These are phyloP conservation scores for Platanthera guangdongensis DNA, from an alignment of 106 monocot genomes.

Conservation along the genomic window DNA sequence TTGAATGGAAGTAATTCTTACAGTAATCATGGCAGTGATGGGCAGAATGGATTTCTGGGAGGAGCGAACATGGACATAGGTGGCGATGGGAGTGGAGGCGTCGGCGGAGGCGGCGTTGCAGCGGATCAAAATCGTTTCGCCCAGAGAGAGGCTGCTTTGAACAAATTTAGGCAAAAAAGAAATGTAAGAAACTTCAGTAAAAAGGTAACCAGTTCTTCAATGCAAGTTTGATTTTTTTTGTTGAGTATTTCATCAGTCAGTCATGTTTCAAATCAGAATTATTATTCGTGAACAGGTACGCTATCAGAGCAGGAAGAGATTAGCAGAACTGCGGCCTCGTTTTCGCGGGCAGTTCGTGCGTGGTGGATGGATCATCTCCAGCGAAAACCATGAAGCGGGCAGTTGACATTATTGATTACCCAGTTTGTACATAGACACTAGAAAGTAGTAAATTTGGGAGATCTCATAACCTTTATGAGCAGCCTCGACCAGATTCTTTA, in stretches of 20 bases:
- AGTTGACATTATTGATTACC: slow-evolving; percentile 8
- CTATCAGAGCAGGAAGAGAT: slow-evolving; percentile 78
- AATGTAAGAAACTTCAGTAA: slow-evolving; percentile 84
- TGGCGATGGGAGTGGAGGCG: slow-evolving; percentile 24
- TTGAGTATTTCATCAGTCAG: slow-evolving; percentile 1
- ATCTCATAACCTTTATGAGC: no score
- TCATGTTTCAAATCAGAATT: no score
- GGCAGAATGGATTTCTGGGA: slow-evolving; percentile 38
- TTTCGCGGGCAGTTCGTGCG: slow-evolving; percentile 81
- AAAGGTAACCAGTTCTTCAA: slow-evolving; percentile 43
- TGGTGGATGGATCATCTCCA: slow-evolving; percentile 5
- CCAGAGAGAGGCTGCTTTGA: slow-evolving; percentile 71
- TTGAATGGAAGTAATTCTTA: slow-evolving; percentile 53
- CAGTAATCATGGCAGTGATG: slow-evolving; percentile 62
- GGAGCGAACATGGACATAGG: slow-evolving; percentile 40
- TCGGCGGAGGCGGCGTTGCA: slow-evolving; percentile 45
- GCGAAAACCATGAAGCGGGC: slow-evolving; percentile 17
- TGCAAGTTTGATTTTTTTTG: neutral
- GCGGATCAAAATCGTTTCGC: slow-evolving; percentile 38
- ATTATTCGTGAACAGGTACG: slow-evolving; percentile 50
- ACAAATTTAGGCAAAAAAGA: slow-evolving; percentile 78
- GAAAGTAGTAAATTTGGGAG: no score
- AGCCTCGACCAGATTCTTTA: no score
- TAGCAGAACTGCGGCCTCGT: slow-evolving; percentile 87
- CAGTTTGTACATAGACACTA: no score